These are phyloP conservation scores for Debaryomyces sp. DNA, from an alignment of 1,139 yeast genomes.

Conservation along the genomic window DNA sequence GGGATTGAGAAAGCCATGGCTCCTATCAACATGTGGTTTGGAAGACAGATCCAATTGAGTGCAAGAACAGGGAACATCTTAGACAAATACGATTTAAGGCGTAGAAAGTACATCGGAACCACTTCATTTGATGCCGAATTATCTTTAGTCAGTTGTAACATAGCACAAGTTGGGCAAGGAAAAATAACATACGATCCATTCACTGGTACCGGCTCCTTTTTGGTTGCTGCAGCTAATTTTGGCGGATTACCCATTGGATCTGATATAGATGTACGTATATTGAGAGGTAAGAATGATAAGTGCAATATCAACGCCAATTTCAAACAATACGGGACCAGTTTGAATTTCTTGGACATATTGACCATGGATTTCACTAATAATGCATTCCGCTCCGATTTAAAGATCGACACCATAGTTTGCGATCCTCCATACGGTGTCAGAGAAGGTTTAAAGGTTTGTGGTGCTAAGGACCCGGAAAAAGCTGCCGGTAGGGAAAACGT, in stretches of 20 bases:
- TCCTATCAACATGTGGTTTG: conserved; percentile 71
- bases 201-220: conserved; percentile 94
- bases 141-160: conserved; percentile 81
- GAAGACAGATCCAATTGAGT: conserved; percentile 67
- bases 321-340: conserved; percentile 65
- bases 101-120: conserved; percentile 89
- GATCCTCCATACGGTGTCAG: conserved; percentile 99
- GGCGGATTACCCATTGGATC: conserved; percentile 86
- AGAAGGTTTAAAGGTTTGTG: conserved; percentile 92
- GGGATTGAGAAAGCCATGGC: conserved; percentile 54
- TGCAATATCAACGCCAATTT: conserved; percentile 66
- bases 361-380: conserved; percentile 96
- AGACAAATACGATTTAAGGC: conserved; percentile 79
- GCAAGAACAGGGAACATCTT: conserved; percentile 63
- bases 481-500: conserved; percentile 69
- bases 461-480: conserved; percentile 66
- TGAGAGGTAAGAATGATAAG: conserved; percentile 66
- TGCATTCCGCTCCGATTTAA: conserved; percentile 65
- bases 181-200: conserved; percentile 89
- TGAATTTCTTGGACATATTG: conserved; percentile 69
- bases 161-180: conserved; percentile 72
- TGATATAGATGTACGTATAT: conserved; percentile 86
- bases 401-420: conserved; percentile 81
- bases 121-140: conserved; percentile 94
- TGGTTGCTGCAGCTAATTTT: conserved; percentile 84